Percentiles rank a stretch among this genome's conserved stretches.
These are phyloP conservation scores for Elongisporangium anandrum DNA, from an alignment of 352 stramenopile genomes.

Conservation along the genomic window DNA sequence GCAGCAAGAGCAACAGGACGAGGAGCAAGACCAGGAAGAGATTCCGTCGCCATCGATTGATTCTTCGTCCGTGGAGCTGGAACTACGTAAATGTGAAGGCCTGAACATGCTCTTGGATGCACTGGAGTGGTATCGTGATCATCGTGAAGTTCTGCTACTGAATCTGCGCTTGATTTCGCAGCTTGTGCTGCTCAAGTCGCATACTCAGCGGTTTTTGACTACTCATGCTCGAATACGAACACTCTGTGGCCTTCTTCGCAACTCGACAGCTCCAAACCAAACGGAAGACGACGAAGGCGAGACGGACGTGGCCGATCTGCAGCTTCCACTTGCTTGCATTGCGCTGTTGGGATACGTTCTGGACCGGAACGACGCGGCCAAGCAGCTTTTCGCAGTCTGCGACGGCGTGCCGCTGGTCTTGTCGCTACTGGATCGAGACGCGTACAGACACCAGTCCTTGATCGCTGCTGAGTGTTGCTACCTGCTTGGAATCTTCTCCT, in stretches of 20 bases:
- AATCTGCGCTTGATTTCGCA: slow-evolving; percentile 24
- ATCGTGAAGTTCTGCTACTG: slow-evolving; percentile 16
- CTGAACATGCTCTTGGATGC: slow-evolving; percentile 23
- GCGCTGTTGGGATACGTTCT: slow-evolving; percentile 18
- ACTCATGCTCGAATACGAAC: slow-evolving; percentile 14
- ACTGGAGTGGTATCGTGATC: slow-evolving; percentile 16
- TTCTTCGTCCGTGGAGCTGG: slow-evolving; percentile 21
- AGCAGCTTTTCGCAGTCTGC: slow-evolving; percentile 26
- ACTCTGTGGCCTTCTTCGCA: slow-evolving; percentile 19
- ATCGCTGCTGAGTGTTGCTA: slow-evolving; percentile 48
- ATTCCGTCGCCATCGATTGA: slow-evolving; percentile 1
- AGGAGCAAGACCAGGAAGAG: slow-evolving; percentile 18
- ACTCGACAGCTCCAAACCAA: not conserved
- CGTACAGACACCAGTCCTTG: slow-evolving; percentile 17
- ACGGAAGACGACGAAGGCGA: slow-evolving; percentile 4
- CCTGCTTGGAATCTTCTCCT: slow-evolving; percentile 48
- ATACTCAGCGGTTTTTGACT: slow-evolving; percentile 22
- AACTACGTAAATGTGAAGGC: slow-evolving; percentile 20
- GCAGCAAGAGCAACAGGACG: slow-evolving; percentile 13
- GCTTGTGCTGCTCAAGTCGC: slow-evolving; percentile 17
- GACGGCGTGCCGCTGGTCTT: slow-evolving; percentile 23
- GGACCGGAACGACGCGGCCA: slow-evolving; percentile 26
- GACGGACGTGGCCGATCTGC: slow-evolving; percentile 9
- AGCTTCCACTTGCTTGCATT: slow-evolving; percentile 8
- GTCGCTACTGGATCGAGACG: slow-evolving; percentile 21